Evolutionary conservation across 106 monocot genomes (phyloP).

Genomic region (Dendrobium officinale): DNA sequence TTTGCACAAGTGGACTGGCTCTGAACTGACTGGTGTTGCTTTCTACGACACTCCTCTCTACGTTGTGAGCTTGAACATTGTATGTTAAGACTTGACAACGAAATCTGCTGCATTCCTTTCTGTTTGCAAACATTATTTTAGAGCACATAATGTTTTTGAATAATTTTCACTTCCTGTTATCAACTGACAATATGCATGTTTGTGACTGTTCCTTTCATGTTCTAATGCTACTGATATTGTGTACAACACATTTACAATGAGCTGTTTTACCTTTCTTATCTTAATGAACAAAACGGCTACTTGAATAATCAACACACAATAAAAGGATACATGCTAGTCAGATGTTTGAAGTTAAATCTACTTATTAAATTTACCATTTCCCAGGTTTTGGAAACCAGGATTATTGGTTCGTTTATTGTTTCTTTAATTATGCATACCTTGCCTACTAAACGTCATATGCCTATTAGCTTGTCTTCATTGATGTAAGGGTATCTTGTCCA

Average conservation of each 20-base stretch:
- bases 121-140: not conserved
- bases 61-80: constrained; percentile 97
- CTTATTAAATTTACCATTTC: not conserved
- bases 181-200: not conserved
- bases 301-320: not conserved
- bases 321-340: not conserved
- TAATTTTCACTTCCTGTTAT: not conserved
- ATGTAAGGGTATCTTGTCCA: not conserved
- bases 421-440: not conserved
- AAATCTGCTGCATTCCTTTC: not conserved
- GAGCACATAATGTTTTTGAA: not conserved
- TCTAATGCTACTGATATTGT: not conserved
- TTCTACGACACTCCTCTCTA: constrained; percentile 98
- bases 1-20: constrained; percentile 88
- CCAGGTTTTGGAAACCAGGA: not conserved
- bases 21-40: constrained; percentile 92
- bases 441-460: not conserved
- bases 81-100: constrained; percentile 23
- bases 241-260: not conserved
- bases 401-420: not conserved
- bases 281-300: not conserved
- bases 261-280: not conserved
- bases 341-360: not conserved
- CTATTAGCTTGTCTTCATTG: not conserved
- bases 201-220: not conserved